A percentile compares a stretch with the other conserved stretches of the same genome.
These are phyloP conservation scores for Trichosporon asahii DNA, from an alignment of 1,284 basidiomycete genomes.

Conservation along the genomic window DNA sequence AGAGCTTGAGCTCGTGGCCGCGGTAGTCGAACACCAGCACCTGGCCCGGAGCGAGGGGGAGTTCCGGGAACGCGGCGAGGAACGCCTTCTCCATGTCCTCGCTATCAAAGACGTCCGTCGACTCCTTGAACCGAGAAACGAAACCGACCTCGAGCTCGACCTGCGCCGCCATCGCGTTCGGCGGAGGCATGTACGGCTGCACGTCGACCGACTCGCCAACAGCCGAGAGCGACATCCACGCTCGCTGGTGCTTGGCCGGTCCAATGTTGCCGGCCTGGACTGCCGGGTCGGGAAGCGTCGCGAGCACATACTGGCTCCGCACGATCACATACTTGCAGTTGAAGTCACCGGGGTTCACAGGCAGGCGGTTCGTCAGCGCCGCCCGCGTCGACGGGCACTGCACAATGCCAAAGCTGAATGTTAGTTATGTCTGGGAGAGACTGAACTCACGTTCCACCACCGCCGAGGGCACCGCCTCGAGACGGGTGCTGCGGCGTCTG, in stretches of 20 bases:
- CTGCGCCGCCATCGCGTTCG: constrained; percentile 67
- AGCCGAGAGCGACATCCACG: constrained; percentile 80
- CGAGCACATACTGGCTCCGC: constrained; percentile 66
- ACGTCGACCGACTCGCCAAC: constrained; percentile 71
- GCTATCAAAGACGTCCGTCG: constrained; percentile 69
- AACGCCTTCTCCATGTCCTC: constrained; percentile 81
- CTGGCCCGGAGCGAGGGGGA: constrained; percentile 62
- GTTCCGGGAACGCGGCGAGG: constrained; percentile 66
- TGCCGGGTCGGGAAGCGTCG: constrained; percentile 71
- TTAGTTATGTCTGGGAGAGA: not conserved
- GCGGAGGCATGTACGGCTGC: constrained; percentile 62
- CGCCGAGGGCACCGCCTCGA: constrained; percentile 7
- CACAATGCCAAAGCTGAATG: constrained; percentile 46
- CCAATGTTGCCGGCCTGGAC: constrained; percentile 65
- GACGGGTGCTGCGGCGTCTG: constrained; percentile 13
- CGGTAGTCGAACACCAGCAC: constrained; percentile 85
- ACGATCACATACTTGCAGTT: constrained; percentile 70
- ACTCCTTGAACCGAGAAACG: constrained; percentile 61
- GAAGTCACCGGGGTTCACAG: constrained; percentile 74
- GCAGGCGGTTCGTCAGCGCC: constrained; percentile 75
- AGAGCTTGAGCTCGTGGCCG: constrained; percentile 75
- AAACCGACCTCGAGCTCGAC: constrained; percentile 79
- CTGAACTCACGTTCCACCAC: constrained; percentile 38
- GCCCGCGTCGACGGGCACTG: constrained; percentile 56
- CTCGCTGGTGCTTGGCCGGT: constrained; percentile 56